Conservation (phyloP, 1,139 yeast species). For the Saccharomyces hybrid region DNA sequence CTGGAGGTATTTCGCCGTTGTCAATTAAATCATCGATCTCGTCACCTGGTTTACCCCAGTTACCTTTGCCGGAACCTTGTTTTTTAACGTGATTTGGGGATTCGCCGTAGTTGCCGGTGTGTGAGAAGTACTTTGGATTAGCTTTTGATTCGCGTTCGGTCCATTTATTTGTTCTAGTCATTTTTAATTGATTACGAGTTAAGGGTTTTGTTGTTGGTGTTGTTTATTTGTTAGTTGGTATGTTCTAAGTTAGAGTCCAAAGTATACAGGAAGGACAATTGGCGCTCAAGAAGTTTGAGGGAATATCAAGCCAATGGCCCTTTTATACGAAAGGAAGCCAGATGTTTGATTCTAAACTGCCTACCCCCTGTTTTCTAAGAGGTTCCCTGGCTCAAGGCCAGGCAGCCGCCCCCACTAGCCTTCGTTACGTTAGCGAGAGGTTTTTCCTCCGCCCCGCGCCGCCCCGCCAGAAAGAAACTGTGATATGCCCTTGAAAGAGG, state of each 20-base stretch:
- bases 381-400: background rate
- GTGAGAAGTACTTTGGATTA: slow-evolving; percentile 68
- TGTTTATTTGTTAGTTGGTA: slow-evolving; percentile 1
- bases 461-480: background rate
- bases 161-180: slow-evolving; percentile 87
- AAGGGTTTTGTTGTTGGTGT: background rate
- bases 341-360: background rate
- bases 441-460: background rate
- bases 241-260: background rate
- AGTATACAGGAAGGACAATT: background rate
- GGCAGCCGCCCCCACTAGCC: background rate
- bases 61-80: slow-evolving; percentile 74
- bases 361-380: background rate
- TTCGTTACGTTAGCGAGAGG: background rate
- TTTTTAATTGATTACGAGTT: slow-evolving; percentile 22
- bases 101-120: slow-evolving; percentile 55
- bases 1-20: slow-evolving; percentile 37
- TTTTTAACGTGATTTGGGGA: slow-evolving; percentile 76
- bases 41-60: slow-evolving; percentile 69
- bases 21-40: slow-evolving; percentile 47
- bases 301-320: background rate
- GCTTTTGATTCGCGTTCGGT: slow-evolving; percentile 53
- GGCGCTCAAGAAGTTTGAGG: background rate
- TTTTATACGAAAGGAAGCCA: background rate
- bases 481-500: background rate